phyloP scores from a whole-genome alignment of 2,329 filamentous ascomycete genomes.

The Fusarium sp. region DNA sequence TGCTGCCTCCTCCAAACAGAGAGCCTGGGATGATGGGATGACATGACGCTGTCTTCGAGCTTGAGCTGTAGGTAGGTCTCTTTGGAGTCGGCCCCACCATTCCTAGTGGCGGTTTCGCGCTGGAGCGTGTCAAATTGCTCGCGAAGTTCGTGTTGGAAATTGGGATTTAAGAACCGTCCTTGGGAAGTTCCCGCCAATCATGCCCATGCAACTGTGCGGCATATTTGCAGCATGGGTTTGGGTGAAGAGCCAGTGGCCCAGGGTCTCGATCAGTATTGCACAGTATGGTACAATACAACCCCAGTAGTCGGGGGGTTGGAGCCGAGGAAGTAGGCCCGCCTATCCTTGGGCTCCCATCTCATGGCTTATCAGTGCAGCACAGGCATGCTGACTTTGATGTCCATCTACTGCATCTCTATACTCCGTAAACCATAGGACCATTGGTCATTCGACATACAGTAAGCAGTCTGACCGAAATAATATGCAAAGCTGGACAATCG shows the following conservation, averaged over 20 bases:
- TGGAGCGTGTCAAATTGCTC: slow-evolving; percentile 33
- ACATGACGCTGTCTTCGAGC: slow-evolving; percentile 35
- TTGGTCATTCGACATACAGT: not conserved
- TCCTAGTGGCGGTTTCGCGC: slow-evolving; percentile 44
- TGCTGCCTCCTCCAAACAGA: slow-evolving; percentile 26
- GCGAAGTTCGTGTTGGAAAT: slow-evolving; percentile 34
- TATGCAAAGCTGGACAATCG: not conserved
- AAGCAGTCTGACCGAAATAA: not conserved
- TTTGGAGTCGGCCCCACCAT: slow-evolving; percentile 36
- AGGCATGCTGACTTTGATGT: slow-evolving; percentile 3
- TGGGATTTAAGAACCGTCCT: slow-evolving; percentile 34
- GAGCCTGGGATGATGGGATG: slow-evolving; percentile 32
- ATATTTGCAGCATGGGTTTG: slow-evolving; percentile 42
- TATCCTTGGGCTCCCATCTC: slow-evolving; percentile 38
- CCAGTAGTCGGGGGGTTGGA: slow-evolving; percentile 43
- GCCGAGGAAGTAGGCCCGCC: slow-evolving; percentile 49
- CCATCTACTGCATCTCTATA: not conserved
- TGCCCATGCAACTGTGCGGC: slow-evolving; percentile 36
- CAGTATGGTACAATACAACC: slow-evolving; percentile 34
- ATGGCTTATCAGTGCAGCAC: slow-evolving; percentile 24
- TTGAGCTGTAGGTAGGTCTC: slow-evolving; percentile 20
- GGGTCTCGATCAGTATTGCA: slow-evolving; percentile 43
- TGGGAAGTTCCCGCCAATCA: slow-evolving; percentile 45
- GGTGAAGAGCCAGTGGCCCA: slow-evolving; percentile 26
- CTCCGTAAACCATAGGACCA: not conserved